Evolutionary conservation across 306 rosid genomes (phyloP).

Genomic region (Prunus kanzakura): DNA sequence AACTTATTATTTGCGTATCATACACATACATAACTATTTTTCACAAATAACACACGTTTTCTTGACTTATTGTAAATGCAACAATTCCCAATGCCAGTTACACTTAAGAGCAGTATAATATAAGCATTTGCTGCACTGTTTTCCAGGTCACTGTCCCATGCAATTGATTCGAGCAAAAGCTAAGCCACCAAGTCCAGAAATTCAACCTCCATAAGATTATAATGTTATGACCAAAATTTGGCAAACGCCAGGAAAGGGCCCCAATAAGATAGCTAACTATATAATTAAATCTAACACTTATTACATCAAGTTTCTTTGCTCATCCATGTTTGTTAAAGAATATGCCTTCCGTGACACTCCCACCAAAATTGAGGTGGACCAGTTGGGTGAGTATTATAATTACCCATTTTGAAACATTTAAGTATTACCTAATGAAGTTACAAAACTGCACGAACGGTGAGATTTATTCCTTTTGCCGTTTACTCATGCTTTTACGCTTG

Average conservation of each 20-base stretch:
- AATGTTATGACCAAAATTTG: not conserved
- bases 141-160: no score
- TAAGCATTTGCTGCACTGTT: no score
- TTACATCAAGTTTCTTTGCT: not conserved
- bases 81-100: no score
- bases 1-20: no score
- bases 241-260: not conserved
- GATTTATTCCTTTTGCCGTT: constrained; percentile 64
- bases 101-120: no score
- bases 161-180: no score
- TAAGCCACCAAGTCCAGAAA: no score
- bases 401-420: constrained; percentile 1
- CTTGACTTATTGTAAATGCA: no score
- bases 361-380: constrained; percentile 29
- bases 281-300: not conserved
- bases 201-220: not conserved
- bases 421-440: constrained; percentile 2
- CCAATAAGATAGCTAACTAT: not conserved
- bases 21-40: no score
- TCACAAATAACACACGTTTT: no score
- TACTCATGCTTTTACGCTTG: constrained; percentile 92
- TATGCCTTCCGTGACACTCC: constrained; percentile 21
- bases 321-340: constrained; percentile 20
- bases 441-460: constrained; percentile 30
- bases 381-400: constrained; percentile 19